Evolutionary conservation across 768 basidiomycete genomes (phyloP).

Genomic region (Strobilomyces echinocephalus): DNA sequence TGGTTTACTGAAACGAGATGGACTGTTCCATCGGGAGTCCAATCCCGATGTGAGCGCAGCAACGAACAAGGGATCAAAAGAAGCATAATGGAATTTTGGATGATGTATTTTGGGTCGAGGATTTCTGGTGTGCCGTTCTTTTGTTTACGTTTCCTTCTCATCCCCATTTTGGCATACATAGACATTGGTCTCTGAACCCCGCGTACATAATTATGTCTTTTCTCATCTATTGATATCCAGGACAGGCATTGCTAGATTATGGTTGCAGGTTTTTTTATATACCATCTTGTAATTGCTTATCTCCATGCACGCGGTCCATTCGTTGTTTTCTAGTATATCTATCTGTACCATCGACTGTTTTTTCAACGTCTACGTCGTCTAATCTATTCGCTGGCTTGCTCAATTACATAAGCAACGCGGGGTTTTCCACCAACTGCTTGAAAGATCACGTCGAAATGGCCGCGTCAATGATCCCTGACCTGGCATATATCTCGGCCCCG

Average conservation of each 20-base stretch:
- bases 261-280: constrained; percentile 15
- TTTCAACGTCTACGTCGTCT: too few relatives aligned
- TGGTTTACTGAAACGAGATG: constrained; percentile 24
- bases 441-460: background rate
- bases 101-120: constrained; percentile 9
- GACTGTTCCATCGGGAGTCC: constrained; percentile 28
- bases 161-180: constrained; percentile 8
- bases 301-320: background rate
- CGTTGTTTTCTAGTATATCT: background rate
- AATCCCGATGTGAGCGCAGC: constrained; percentile 25
- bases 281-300: constrained; percentile 11
- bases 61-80: constrained; percentile 22
- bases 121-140: constrained; percentile 5
- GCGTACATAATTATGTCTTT: constrained; percentile 1
- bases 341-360: constrained; percentile 15
- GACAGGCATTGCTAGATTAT: constrained; percentile 22
- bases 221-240: constrained; percentile 22
- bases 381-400: constrained; percentile 13
- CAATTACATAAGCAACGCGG: too few relatives aligned
- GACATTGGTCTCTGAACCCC: constrained; percentile 9
- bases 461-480: constrained; percentile 18
- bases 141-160: constrained; percentile 5
- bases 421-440: background rate
- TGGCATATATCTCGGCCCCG: constrained; percentile 55
- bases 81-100: constrained; percentile 15